Conservation (phyloP, 257 asterid species). For the Salvia hispanica region DNA sequence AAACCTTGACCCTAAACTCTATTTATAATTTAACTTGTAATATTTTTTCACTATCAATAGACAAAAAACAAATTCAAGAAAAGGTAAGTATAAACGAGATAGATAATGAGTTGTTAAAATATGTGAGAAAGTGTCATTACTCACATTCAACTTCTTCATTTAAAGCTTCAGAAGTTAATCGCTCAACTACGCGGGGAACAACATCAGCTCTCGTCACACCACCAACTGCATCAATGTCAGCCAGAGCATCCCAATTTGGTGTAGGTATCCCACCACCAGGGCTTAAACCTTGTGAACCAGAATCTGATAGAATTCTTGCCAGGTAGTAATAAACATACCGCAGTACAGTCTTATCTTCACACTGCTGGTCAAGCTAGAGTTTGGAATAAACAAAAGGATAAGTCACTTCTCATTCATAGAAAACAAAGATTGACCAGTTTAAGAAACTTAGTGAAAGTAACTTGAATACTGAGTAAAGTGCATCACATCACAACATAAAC, state of each 20-base stretch:
- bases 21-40: slow-evolving; percentile 16
- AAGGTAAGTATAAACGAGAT: slow-evolving; percentile 23
- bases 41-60: neutral
- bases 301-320: slow-evolving; percentile 94
- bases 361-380: slow-evolving; percentile 97
- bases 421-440: neutral
- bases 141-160: slow-evolving; percentile 93
- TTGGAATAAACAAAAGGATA: slow-evolving; percentile 31
- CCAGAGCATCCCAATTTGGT: slow-evolving; percentile 99
- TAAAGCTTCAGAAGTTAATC: slow-evolving; percentile 81
- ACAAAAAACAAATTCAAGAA: slow-evolving; percentile 15
- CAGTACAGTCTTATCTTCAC: slow-evolving; percentile 94
- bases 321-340: slow-evolving; percentile 96
- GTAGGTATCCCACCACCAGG: slow-evolving; percentile 99
- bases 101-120: slow-evolving; percentile 19
- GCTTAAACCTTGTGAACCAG: slow-evolving; percentile 93
- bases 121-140: slow-evolving; percentile 28
- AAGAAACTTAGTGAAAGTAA: neutral
- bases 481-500: slow-evolving; percentile 20
- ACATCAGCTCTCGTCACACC: slow-evolving; percentile 99
- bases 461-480: slow-evolving; percentile 19
- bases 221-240: slow-evolving; percentile 93
- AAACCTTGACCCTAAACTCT: too few relatives aligned
- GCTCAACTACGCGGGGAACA: slow-evolving; percentile 85
- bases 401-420: slow-evolving; percentile 28